These are phyloP conservation scores for Lactifluus piperatus DNA, from an alignment of 768 basidiomycete genomes.

Conservation along the genomic window DNA sequence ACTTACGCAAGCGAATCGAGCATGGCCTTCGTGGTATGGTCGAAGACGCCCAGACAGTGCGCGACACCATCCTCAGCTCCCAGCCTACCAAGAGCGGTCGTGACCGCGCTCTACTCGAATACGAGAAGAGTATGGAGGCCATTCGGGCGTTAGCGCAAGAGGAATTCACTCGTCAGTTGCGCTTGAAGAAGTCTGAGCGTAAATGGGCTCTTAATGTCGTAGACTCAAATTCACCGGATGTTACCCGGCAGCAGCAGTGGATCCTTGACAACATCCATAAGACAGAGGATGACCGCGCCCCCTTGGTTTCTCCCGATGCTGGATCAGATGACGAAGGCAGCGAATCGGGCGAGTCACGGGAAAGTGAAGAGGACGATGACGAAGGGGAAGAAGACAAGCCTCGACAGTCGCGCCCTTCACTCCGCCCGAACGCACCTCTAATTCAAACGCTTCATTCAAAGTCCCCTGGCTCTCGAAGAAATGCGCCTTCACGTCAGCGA, in stretches of 20 bases:
- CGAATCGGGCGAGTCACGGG: neutral
- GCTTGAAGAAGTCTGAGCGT: slow-evolving; percentile 15
- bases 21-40: slow-evolving; percentile 12
- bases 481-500: slow-evolving; percentile 8
- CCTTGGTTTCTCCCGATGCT: neutral
- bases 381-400: neutral
- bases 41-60: slow-evolving; percentile 6
- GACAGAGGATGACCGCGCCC: neutral
- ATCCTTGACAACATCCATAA: slow-evolving; percentile 18
- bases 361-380: neutral
- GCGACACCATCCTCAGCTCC: slow-evolving; percentile 7
- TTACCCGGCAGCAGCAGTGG: slow-evolving; percentile 18
- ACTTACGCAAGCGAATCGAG: slow-evolving; percentile 16
- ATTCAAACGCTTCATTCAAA: neutral
- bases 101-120: slow-evolving; percentile 1
- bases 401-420: slow-evolving; percentile 11
- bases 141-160: slow-evolving; percentile 18
- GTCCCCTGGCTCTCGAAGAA: slow-evolving; percentile 7
- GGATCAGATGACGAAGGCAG: neutral
- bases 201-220: slow-evolving; percentile 15
- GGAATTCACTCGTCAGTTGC: slow-evolving; percentile 11
- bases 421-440: neutral
- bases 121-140: slow-evolving; percentile 13
- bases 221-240: slow-evolving; percentile 16
- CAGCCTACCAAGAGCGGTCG: slow-evolving; percentile 4